Base-by-base conservation (phyloP, 257 asterid genomes). In the Paulownia fortunei region DNA sequence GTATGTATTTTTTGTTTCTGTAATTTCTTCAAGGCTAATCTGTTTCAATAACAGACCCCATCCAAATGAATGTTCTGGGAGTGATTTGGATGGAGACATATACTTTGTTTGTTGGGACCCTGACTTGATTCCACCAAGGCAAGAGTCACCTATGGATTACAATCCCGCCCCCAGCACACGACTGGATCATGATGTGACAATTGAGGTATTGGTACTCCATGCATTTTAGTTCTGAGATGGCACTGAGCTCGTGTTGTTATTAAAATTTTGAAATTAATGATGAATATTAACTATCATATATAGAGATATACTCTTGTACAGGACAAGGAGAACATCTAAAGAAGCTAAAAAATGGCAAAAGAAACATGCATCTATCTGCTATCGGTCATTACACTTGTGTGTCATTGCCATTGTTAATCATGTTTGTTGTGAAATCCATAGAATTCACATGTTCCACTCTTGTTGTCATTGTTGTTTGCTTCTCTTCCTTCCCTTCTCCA, bases 21-120 rank as follows among this genome's bases (percentile, higher is more conserved):
- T 60, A 11, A 13, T 19, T 49, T 34, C 54, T 63, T 13, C 18
- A 9, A 49, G 36, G 23, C n/a, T 80, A 68, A 46, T 66, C 42
- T 79, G 55, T 67, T 69, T 44, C 70, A 42, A 69, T 73, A 10
- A 79, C 84, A 92, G 98, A 75, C 99, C 99, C 23, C 98, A 93
- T 83, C 98, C 99, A 32, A 92, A 93, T 83, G 99, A 96, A 88
- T 96, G 99, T 75, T 96, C 98, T 21, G 97, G 99, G 74, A 92
- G 98, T 72, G 99, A 96, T 80, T 85, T 93, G 89, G 99, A 96
- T 74, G 99, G 99, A 42, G 99, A 96, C 78, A 73, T 93, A 75
- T 96, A 92, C 88, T 93, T 93, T 76, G 98, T 96, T 26, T 87
- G 97, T 70, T 93, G 98, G 99, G 99, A 96, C 58, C 74, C 27